phyloP scores from a whole-genome alignment of 768 basidiomycete genomes.

The Boletus edulis region DNA sequence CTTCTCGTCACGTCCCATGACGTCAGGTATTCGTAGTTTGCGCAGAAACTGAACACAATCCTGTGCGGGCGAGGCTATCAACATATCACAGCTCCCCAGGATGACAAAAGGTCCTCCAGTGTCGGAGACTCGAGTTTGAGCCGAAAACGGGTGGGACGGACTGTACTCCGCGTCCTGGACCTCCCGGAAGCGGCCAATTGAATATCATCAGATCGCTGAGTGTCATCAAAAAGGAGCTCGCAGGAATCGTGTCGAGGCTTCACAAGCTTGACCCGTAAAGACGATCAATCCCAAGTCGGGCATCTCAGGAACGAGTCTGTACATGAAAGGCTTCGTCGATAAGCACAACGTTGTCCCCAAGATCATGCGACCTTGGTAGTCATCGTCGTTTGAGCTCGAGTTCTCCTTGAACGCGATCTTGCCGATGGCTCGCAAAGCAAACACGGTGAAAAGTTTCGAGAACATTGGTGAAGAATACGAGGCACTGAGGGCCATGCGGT shows the following conservation, averaged over 20 bases:
- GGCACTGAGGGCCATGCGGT: slow-evolving; percentile 85
- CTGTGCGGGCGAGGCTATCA: no score
- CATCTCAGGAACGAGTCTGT: slow-evolving; percentile 31
- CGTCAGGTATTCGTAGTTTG: no score
- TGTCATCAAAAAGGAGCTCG: slow-evolving; percentile 77
- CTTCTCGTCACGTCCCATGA: no score
- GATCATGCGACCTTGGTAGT: slow-evolving; percentile 68
- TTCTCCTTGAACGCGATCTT: slow-evolving; percentile 85
- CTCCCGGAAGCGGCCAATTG: background rate
- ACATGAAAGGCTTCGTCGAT: slow-evolving; percentile 50
- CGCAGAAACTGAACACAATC: no score
- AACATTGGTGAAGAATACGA: slow-evolving; percentile 85
- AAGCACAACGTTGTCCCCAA: slow-evolving; percentile 80
- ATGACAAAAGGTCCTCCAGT: no score
- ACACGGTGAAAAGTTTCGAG: slow-evolving; percentile 67
- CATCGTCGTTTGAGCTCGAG: slow-evolving; percentile 50
- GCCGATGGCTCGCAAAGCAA: slow-evolving; percentile 54
- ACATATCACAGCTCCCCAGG: no score
- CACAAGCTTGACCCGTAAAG: slow-evolving; percentile 85
- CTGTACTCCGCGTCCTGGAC: no score
- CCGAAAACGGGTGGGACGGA: no score
- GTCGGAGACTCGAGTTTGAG: no score
- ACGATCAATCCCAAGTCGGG: slow-evolving; percentile 62
- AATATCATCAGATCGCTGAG: slow-evolving; percentile 55
- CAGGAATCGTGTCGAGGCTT: slow-evolving; percentile 74